phyloP scores from a whole-genome alignment of 164 flowering plant species.

The Aristolochia contorta region DNA sequence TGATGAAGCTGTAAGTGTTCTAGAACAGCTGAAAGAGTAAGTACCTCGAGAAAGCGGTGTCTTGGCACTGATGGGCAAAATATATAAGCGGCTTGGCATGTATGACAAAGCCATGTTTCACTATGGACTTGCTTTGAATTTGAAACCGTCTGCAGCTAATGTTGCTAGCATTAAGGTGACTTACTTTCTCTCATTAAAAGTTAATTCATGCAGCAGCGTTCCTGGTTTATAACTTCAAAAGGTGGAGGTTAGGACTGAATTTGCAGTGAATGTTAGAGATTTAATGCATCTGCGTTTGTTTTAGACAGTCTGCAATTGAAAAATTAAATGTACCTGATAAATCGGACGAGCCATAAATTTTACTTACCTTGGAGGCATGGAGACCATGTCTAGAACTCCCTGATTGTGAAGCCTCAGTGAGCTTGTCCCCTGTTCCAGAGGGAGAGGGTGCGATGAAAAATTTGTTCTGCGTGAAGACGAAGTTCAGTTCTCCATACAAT shows the following conservation, averaged over 20 bases:
- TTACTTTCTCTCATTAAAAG: neutral
- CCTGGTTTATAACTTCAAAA: neutral
- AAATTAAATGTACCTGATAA: slow-evolving; percentile 93
- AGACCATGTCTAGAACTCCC: neutral
- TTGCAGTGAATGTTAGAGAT: neutral
- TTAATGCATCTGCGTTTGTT: neutral
- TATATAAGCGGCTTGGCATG: slow-evolving; percentile 63
- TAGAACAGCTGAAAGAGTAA: slow-evolving; percentile 87
- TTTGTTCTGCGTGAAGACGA: neutral
- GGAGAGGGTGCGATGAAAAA: neutral
- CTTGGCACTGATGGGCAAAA: slow-evolving; percentile 94
- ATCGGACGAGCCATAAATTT: slow-evolving; percentile 44
- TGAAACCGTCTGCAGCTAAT: slow-evolving; percentile 92
- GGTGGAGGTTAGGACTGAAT: neutral
- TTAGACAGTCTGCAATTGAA: slow-evolving; percentile 80
- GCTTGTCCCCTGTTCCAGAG: slow-evolving; percentile 2
- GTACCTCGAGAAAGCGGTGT: slow-evolving; percentile 93
- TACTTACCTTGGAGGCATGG: neutral
- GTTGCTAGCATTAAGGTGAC: slow-evolving; percentile 94
- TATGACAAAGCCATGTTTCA: slow-evolving; percentile 87
- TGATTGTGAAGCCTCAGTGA: slow-evolving; percentile 12
- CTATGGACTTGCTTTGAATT: slow-evolving; percentile 83
- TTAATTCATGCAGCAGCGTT: neutral
- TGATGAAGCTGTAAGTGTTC: slow-evolving; percentile 72
- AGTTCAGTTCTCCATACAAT: neutral